Base-by-base conservation (phyloP, 805 yeast species). In the Candida gorgasii region DNA sequence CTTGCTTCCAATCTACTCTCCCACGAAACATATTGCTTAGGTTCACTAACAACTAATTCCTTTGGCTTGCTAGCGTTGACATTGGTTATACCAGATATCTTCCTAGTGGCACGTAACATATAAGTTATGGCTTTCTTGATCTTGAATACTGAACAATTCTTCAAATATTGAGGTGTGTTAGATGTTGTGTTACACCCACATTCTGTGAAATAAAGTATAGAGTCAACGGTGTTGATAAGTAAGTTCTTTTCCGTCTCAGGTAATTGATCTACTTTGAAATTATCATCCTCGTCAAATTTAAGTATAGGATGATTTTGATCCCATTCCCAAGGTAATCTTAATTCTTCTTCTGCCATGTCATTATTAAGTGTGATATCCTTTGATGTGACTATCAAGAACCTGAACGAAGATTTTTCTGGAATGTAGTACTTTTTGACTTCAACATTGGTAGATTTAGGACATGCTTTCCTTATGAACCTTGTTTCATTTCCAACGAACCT, bases 321-420 rank as follows among this genome's bases (percentile, higher is more conserved):
- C 96, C 97, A 92, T 46, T 84, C 87, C 98, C 98, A 92, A 1
- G 82, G 78, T 8, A 89, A 61, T 0, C 90, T 75, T 15, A 92
- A 62, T 56, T 90, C 97, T 29, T 81, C 78, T n/a, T 80, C 89
- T 8, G 72, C 61, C 39, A 71, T 11, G 2, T 53, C 58, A 2
- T 55, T 42, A 26, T 52, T 52, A 17, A 70, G 48, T 9, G 32
- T 68, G 19, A 90, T 76, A 2, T 78, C 77, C 36, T 69, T 73
- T 1, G 73, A 61, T 0, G 96, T 78, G 20, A 68, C 68, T 8
- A 87, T 70, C 7, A 79, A 68, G 55, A 86, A 81, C 42, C 73
- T 75, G 37, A 75, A 62, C 0, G 56, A 39, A 30, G 62, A 59
- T 9, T 53, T 57, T 8, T 86, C 70, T 0, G 67, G 63, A 12